Percentiles rank a stretch among this genome's conserved stretches.
phyloP scores from a whole-genome alignment of 2,329 filamentous ascomycete species.

The Pyrenochaeta sp. region DNA sequence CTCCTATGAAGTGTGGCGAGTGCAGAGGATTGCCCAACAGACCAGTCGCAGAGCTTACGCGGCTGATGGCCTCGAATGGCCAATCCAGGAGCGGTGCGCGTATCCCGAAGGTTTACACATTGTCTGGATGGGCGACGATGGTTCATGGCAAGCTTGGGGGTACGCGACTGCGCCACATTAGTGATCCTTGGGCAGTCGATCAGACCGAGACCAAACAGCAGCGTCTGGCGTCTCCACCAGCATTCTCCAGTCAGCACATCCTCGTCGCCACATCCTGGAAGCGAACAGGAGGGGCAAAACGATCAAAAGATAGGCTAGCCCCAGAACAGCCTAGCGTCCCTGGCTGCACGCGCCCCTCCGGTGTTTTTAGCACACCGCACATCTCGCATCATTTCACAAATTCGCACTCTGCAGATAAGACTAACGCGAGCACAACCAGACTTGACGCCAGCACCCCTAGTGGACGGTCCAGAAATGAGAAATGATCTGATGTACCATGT shows the following conservation, averaged over 20 bases:
- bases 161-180: slow-evolving; percentile 4
- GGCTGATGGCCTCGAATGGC: slow-evolving; percentile 3
- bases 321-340: slow-evolving; percentile 9
- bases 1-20: slow-evolving; percentile 14
- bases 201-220: neutral
- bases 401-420: neutral
- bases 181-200: too few relatives aligned
- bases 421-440: neutral
- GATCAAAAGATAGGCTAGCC: too few relatives aligned
- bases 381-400: slow-evolving; percentile 3
- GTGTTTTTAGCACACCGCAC: slow-evolving; percentile 20
- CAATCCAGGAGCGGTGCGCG: slow-evolving; percentile 3
- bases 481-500: neutral
- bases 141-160: too few relatives aligned
- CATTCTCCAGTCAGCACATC: neutral
- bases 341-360: slow-evolving; percentile 9
- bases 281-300: slow-evolving; percentile 17
- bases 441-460: neutral
- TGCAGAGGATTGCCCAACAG: slow-evolving; percentile 22
- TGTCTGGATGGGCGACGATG: too few relatives aligned
- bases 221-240: too few relatives aligned
- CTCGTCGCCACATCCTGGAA: slow-evolving; percentile 6
- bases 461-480: neutral
- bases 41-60: too few relatives aligned
- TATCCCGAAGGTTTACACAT: too few relatives aligned